These are phyloP conservation scores for Talaromyces sp. DNA, from an alignment of 2,329 filamentous ascomycete species.

Conservation along the genomic window DNA sequence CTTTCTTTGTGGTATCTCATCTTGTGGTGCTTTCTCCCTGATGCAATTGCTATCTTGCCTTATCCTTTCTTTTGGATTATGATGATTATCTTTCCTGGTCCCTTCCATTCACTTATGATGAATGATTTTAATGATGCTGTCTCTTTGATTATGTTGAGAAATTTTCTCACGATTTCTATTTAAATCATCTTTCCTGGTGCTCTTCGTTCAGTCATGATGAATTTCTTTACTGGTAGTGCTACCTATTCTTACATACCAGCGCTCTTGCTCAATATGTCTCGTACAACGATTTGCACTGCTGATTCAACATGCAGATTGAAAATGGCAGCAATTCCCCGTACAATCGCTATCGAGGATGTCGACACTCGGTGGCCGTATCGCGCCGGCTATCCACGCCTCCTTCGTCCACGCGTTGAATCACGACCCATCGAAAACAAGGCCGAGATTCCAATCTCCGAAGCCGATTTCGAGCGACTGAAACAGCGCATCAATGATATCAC, in stretches of 20 bases:
- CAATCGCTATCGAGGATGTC: not conserved
- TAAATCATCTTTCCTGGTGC: too few species aligned
- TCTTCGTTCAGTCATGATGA: too few species aligned
- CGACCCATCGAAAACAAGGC: not conserved
- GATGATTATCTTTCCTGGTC: not conserved
- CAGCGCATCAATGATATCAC: not conserved
- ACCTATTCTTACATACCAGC: too few species aligned
- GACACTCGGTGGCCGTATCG: not conserved
- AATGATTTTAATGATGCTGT: not conserved
- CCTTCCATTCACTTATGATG: not conserved
- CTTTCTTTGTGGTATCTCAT: not conserved
- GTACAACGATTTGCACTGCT: too few species aligned
- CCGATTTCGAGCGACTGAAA: not conserved
- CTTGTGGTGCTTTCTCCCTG: not conserved
- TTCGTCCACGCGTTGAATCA: not conserved
- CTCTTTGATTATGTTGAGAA: too few species aligned
- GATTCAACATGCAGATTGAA: not conserved
- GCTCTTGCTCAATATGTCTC: too few species aligned
- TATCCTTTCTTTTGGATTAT: not conserved
- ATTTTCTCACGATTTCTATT: too few species aligned
- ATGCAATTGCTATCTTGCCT: not conserved
- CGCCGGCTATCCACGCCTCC: not conserved
- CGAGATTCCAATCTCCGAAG: not conserved
- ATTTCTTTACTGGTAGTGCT: too few species aligned
- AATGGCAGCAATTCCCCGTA: not conserved